Evolutionary conservation across 108 stramenopile species (phyloP), one percentile per base, ranked within the genome.

Genomic region (Asterionellopsis glacialis): DNA sequence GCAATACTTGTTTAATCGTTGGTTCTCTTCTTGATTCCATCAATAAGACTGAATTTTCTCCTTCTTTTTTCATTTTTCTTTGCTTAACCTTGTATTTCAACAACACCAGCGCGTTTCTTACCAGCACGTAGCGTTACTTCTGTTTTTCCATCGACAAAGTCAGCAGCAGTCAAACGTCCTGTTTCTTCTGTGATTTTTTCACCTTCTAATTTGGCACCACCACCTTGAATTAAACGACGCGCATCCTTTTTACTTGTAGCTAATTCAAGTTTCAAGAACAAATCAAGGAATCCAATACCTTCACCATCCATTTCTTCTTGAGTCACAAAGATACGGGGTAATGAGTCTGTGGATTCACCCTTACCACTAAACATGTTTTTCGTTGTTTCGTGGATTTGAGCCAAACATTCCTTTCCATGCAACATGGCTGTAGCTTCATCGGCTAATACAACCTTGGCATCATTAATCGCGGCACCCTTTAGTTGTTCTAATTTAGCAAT

Each of bases 391-490:
- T 96, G 93, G 57, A 98, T 98, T 28, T 65, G 53, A 9, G 42
- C 53, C 38, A 98, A 58, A 59, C 94, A 91, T 1, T 88, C 91
- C 22, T 74, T 42, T 9, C 98, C 98, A 67, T 98, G 97, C 58
- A 98, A 77, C 74, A 98, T 59, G 3, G 83, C 79, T 28, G 96
- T 97, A 6, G 95, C 92, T 58, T 96, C 95, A 60, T 98, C 95
- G 1, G 98, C 98, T 60, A 99, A 83, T 11, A 96, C 73, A 62
- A 90, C 70, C 73, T 99, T 98, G 50, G 94, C 96, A 64, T 93
- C 76, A 61, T 98, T 97, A 44, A 96, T 84, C 15, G 78, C 86
- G 3, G 94, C 77, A 14, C 95, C 95, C 54, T 82, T 59, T 45
- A 89, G 59, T 5, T 55, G 44, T 59, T 68, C 81, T 54, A 91